A percentile compares a stretch with the other conserved stretches of the same genome.
Conservation (phyloP, 495 filamentous ascomycete species). For the Xylaria grammica region DNA sequence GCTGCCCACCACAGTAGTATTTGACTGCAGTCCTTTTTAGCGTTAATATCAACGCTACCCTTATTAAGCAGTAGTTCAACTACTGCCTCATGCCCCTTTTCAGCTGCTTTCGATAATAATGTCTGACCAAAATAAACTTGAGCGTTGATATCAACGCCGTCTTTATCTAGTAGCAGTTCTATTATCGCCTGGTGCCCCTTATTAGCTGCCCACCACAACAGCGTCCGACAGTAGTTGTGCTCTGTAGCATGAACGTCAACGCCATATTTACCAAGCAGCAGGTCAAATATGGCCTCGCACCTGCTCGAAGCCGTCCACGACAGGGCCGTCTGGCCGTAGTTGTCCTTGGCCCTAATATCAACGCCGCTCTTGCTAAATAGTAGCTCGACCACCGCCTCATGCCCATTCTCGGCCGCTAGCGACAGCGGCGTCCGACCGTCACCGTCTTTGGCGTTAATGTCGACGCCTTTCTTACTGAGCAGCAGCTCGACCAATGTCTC, state of each 20-base stretch:
- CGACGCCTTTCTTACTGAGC: neutral
- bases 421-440: constrained; percentile 2
- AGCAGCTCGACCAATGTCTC: neutral
- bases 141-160: no score
- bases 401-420: neutral
- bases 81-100: no score
- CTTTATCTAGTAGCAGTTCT: neutral
- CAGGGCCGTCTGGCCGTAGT: neutral
- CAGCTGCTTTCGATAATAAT: no score
- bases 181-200: neutral
- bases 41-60: no score
- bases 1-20: no score
- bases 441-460: neutral
- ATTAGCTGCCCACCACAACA: neutral
- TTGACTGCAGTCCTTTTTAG: no score
- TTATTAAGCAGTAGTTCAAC: no score
- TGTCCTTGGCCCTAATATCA: neutral
- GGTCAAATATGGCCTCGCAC: neutral
- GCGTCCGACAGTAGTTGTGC: neutral
- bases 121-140: no score
- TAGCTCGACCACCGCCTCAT: neutral
- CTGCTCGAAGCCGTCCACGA: neutral
- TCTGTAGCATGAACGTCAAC: neutral
- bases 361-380: neutral
- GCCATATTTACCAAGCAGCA: neutral